phyloP scores from a whole-genome alignment of 83 land plant species.

The Picea abies region DNA sequence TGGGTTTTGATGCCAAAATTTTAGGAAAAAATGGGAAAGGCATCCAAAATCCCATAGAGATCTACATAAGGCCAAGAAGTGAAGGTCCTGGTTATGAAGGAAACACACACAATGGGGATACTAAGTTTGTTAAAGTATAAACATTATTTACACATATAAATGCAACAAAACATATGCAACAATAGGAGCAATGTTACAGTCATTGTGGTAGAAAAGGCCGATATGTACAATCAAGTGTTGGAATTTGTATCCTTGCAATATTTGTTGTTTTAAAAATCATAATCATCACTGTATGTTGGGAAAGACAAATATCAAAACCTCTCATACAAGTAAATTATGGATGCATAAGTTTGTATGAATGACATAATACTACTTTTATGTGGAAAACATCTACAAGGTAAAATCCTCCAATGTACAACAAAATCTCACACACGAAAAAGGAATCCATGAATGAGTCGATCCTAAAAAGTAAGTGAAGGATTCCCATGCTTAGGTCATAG shows the following conservation, averaged over 20 bases:
- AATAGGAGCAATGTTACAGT: background rate
- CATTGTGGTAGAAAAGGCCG: background rate
- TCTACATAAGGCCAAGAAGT: background rate
- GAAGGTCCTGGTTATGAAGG: background rate
- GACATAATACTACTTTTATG: background rate
- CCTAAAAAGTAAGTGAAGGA: too few species aligned
- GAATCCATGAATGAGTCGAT: too few species aligned
- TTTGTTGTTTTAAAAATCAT: background rate
- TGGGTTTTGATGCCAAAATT: background rate
- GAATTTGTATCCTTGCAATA: background rate
- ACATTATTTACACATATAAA: too few species aligned
- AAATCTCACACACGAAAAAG: too few species aligned
- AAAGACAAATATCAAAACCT: too few species aligned
- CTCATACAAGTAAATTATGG: too few species aligned
- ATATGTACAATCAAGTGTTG: background rate
- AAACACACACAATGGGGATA: background rate
- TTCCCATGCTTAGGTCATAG: too few species aligned
- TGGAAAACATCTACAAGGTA: background rate
- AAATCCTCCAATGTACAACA: too few species aligned
- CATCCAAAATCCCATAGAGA: background rate
- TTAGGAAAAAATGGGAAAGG: background rate
- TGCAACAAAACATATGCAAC: background rate
- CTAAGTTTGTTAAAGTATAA: background rate
- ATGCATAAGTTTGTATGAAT: background rate
- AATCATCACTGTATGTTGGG: too few species aligned